Base-by-base conservation (phyloP, 441 rosid species). In the Aleurites moluccanus region DNA sequence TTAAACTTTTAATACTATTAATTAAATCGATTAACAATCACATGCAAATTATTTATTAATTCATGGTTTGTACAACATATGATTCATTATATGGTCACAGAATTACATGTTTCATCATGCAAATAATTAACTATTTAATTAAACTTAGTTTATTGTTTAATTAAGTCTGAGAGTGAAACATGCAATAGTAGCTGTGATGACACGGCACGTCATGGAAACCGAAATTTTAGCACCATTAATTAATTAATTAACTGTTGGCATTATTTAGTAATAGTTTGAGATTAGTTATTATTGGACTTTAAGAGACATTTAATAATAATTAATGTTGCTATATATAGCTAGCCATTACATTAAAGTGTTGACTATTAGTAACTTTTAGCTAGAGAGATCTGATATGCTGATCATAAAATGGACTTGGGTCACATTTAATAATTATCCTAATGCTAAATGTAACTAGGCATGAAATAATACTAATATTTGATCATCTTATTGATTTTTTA, bases 191-290 rank as follows among this genome's bases (percentile, higher is more conserved):
- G 70, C 76, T 63, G 86, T 70, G 81, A 83, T 78, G 84, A 86
- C 87, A 85, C 87, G 88, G 85, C 81, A 79, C 70, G 83, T 67
- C 69, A 69, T 63, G 65, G 42, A 72, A 70, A 45, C 23, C 69
- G 57, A 50, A 64, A 60, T 74, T 72, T 72, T 27, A 66, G 73
- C 70, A 61, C 65, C 40, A 28, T 57, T 56, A 53, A 6, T 53
- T 55, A 52, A 6, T 15, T n/a, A 55, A n/a, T 10, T 57, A 25
- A 28, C 14, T 1, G 1, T 2, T 50, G 44, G 33, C 21, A 57
- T 45, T 74, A 28, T 67, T 65, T 67, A n/a, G n/a, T n/a, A 33
- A 60, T 38, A 60, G 45, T 16, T 8, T 21, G 18, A 52, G 53
- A 55, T 74, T 62, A 68, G 38, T 47, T 64, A 50, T 50, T 33